A percentile compares a stretch with the other conserved stretches of the same genome.
Evolutionary conservation across 352 stramenopile genomes (phyloP).

Genomic region (Thalassiosira sp.): DNA sequence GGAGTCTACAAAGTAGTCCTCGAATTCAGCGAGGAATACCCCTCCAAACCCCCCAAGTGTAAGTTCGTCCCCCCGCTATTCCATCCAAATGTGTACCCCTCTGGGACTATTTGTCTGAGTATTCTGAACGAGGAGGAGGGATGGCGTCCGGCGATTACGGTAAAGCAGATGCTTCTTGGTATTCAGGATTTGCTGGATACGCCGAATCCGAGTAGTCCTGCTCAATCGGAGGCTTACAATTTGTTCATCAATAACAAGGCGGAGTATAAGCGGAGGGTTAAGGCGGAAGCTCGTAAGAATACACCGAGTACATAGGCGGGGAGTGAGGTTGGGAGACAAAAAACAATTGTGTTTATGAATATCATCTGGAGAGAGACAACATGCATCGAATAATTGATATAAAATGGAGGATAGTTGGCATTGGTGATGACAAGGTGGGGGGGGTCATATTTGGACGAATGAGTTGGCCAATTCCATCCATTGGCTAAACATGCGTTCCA

Average conservation of each 20-base stretch:
- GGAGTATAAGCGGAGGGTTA: constrained; percentile 83
- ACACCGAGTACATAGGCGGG: constrained; percentile 33
- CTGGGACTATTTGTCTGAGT: constrained; percentile 96
- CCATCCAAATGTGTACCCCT: constrained; percentile 95
- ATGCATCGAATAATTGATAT: too few relatives aligned
- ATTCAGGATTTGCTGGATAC: constrained; percentile 94
- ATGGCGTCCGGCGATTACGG: constrained; percentile 92
- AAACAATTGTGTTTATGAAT: too few relatives aligned
- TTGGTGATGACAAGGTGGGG: too few relatives aligned
- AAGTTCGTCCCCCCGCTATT: constrained; percentile 97
- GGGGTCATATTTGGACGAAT: too few relatives aligned
- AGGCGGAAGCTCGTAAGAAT: constrained; percentile 81
- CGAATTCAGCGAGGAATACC: constrained; percentile 97
- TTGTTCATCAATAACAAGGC: constrained; percentile 84
- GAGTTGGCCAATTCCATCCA: too few relatives aligned
- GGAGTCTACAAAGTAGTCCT: constrained; percentile 97
- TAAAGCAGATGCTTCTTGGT: constrained; percentile 96
- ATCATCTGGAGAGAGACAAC: too few relatives aligned
- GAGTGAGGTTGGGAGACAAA: too few relatives aligned
- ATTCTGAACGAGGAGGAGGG: constrained; percentile 99
- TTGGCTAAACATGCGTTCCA: too few relatives aligned
- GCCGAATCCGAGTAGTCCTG: constrained; percentile 90
- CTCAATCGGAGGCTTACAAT: constrained; percentile 89
- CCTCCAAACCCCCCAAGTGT: constrained; percentile 94
- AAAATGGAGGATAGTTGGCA: too few relatives aligned